Base-by-base conservation (phyloP, 2,329 filamentous ascomycete genomes). In the Colletotrichum coccodes region DNA sequence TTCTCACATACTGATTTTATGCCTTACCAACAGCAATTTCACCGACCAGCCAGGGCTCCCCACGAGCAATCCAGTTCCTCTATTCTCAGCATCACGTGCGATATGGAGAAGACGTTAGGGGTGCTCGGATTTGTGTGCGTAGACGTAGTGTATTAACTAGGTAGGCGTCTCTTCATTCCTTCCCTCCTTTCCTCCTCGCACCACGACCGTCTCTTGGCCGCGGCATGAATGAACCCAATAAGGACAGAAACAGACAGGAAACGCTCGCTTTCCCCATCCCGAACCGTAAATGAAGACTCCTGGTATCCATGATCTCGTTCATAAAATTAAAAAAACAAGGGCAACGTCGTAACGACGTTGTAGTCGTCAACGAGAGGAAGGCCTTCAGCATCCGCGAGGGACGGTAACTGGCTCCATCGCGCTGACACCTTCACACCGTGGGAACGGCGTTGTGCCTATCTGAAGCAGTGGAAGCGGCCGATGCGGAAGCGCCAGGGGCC, bases 391-490 rank as follows among this genome's bases (percentile, higher is more conserved):
- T 23, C n/a, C 26, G 36, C n/a, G 14, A 16, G 9, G 26, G 16
- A 5, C 16, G 5, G 9, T 16, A 1, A 14, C 6, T 18, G n/a
- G 3, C 7, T 18, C 11, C 40, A 47, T 21, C 49, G 61, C 30
- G 53, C 11, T 32, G 38, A 58, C 63, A 54, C 52, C 30, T 38
- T 63, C 30, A 59, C 44, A 5, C 42, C 42, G 12, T 44, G 30
- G 2, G 28, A 54, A 30, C 30, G 56, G 23, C 36, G 56, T 47
- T 56, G 50, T 23, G 63, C 34, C 70, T 72, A 72, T 50, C 61
- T 83, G 80, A 87, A 87, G 78, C 85, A 87, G 79, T 80, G 85
- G 75, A 85, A 86, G 50, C 78, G 81, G 69, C 84, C 83, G 47
- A 86, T 77, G 57, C 82, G 83, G 74, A 87, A 83, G 49, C 85